Base-by-base conservation (phyloP, 345 rosid species). In the Aquilaria malaccensis region DNA sequence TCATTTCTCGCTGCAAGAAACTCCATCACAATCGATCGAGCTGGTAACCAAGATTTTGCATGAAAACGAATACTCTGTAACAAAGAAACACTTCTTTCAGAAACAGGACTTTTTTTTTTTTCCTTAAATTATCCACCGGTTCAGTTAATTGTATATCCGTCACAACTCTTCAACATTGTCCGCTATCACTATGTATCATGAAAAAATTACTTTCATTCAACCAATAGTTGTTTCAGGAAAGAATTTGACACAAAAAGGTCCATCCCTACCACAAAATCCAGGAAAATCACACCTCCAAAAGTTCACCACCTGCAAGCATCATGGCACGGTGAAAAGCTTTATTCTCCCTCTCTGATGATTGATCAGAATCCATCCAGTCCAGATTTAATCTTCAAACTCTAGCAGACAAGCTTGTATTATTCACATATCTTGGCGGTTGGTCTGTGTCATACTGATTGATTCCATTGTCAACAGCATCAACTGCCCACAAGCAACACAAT, bases 381-480 rank as follows among this genome's bases (percentile, higher is more conserved):
- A 85, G 81, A 75, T 92, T 89, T 59, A 86, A 75, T 71, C 79
- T 83, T 50, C 91, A 90, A n/a, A 86, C 85, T 73, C 95, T 85
- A 51, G 79, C 72, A 50, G 86, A 81, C 70, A 88, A 67, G 73
- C 84, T 72, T 47, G 95, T 86, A 59, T 73, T 81, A 59, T 85
- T 82, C 62, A 80, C 93, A 70, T 89, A 92, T 82, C 76, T 79
- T 33, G 95, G 90, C 37, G 95, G 95, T 72, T 76, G 74, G 61
- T 92, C 85, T 1, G 83, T 82, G 56, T 86, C 89, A 62, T 79
- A 92, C 58, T 73, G 89, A 76, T 81, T 77, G 61, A 91, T 77
- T 37, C 97, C 94, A 14, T 91, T 88, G 73, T 84, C 96, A 68
- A 80, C 14, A 33, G 97, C 97, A 85, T 91, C 91, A 49, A 88